Percentiles rank a stretch among this genome's conserved stretches.
Evolutionary conservation across 306 rosid genomes (phyloP).

Genomic region (Castanospermum australe): DNA sequence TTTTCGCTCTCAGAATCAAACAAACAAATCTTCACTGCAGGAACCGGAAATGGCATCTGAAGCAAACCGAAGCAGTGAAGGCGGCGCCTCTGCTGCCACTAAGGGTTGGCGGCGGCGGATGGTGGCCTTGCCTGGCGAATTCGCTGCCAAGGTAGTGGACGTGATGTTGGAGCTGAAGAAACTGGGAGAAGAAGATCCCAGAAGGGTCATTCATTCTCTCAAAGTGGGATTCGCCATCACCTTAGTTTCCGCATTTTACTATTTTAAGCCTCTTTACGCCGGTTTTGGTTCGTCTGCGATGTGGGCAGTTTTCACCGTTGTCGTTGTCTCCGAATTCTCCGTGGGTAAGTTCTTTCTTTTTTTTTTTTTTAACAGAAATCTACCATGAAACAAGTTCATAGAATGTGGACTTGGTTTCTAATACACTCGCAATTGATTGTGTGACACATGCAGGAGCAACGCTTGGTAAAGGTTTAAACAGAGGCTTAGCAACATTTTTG

Average conservation of each 20-base stretch:
- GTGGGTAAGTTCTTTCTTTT: conserved; percentile 26
- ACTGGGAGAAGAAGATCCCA: conserved; percentile 50
- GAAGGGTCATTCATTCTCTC: conserved; percentile 39
- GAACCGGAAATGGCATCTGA: conserved; percentile 2
- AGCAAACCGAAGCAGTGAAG: neutral
- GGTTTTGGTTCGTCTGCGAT: conserved; percentile 31
- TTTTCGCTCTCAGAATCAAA: neutral
- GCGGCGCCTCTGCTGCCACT: neutral
- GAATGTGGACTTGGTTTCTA: neutral
- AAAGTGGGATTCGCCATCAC: conserved; percentile 44
- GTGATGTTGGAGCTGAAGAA: conserved; percentile 29
- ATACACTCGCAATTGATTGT: neutral
- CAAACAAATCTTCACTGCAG: neutral
- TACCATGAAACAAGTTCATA: neutral
- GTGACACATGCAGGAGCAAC: conserved; percentile 41
- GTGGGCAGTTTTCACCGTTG: conserved; percentile 44
- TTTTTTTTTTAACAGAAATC: neutral
- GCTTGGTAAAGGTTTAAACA: conserved; percentile 37
- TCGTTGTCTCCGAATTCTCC: conserved; percentile 39
- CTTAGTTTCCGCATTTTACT: conserved; percentile 34
- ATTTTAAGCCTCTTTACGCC: conserved; percentile 26
- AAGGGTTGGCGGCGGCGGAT: neutral
- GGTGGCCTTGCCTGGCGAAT: neutral
- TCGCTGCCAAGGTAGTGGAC: neutral
- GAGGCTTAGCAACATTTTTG: conserved; percentile 33